Evolutionary conservation across 164 flowering plant species (phyloP), one percentile per base, ranked within the genome.

Genomic region (Euptelea pleiosperma): DNA sequence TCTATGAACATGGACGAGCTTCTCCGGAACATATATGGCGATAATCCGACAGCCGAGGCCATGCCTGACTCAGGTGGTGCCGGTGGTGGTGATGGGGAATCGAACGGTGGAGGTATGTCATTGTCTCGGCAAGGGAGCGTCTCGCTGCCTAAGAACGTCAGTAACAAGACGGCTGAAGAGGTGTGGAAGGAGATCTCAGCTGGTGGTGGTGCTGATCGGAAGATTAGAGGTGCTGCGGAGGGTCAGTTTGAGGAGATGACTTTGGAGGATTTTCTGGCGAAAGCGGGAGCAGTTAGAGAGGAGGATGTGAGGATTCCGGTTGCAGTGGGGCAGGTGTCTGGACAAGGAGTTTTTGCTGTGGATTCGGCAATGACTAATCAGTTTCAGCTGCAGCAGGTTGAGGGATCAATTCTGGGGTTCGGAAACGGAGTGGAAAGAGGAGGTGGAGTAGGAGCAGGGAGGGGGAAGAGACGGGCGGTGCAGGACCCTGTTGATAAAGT

Each of bases 221-320:
- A 54, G 30, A 37, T 55, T 12, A 29, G 30, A 49, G 68, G 72
- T 16, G n/a, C n/a, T n/a, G 79, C 8, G 59, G n/a, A 57, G 39
- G 69, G 50, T 48, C 62, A 58, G 57, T 63, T 55, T 28, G 78
- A 72, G 53, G 77, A 75, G 74, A 83, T 86, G 82, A 86, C 93
- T 8, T 66, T 86, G 55, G 93, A 86, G 72, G 93, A 84, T 51
- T 86, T 82, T 56, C 70, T 86, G 45, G 82, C 78, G 22, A 79
- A 70, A 69, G 73, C 80, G 0, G 86, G 77, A 3, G 74, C 75
- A 0, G 73, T 75, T 11, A 71, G 61, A 16, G 80, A 69, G 24
- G 79, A 72, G n/a, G 82, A 75, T 6, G 57, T 69, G 24, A 77
- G 75, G 65, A 57, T 75, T 53, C 46, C 67, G 19, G 57, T 60